Base-by-base conservation (phyloP, 352 stramenopile genomes). In the Achlya hypogyna region DNA sequence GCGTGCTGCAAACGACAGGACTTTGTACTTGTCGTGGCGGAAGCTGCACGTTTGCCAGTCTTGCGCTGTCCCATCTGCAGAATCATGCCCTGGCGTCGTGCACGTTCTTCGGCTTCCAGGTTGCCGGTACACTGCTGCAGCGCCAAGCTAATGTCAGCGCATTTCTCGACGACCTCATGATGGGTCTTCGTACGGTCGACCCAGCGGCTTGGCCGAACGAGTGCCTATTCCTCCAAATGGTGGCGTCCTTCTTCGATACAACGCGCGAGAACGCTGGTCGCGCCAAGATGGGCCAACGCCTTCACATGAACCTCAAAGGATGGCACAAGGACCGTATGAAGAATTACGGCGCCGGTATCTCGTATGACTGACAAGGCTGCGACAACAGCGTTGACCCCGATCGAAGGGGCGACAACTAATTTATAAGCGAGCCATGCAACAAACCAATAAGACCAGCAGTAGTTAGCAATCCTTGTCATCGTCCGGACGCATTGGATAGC, bases 61-160 rank as follows among this genome's bases (percentile, higher is more conserved):
- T 56, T 22, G 38, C n/a, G 12, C n/a, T 27, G 4, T 23, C 34
- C 8, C 28, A 65, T 29, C 29, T 65, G 16, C 22, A 18, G 18
- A n/a, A 51, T 31, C 32, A 65, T 16, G 14, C 31, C 16, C 47
- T 65, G 3, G 27, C 38, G 16, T 65, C 29, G 23, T 32, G 53
- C 16, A 32, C 22, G 1, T 8, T 65, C 20, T 34, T 65, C 23
- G 59, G 59, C 16, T 51, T 58, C 34, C 23, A 43, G 10, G 18
- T 65, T 8, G 12, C 16, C 6, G 59, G 59, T 8, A 53, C 59
- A 23, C n/a, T 43, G 6, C 6, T 29, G 8, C 14, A 80, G 65
- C 81, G 82, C 31, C 82, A 91, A 64, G 59, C 64, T 31, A 83
- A 94, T 74, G 88, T 92, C 79, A 82, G 90, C 74, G 88, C 86